A percentile compares a stretch with the other conserved stretches of the same genome.
phyloP scores from a whole-genome alignment of 257 asterid species.

The Plantago ovata region DNA sequence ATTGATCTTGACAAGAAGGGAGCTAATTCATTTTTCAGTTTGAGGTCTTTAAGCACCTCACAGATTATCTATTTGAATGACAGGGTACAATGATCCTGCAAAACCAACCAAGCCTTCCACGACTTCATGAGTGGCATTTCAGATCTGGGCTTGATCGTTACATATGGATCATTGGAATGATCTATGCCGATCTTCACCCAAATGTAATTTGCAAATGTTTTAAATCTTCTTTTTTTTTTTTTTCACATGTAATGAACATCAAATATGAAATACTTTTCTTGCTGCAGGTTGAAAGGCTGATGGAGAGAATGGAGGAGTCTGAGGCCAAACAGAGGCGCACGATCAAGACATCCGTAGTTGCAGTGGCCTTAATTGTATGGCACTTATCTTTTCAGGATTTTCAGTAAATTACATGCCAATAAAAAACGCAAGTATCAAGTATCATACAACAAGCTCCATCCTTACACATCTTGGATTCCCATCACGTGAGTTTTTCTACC shows the following conservation, averaged over 20 bases:
- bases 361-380: conserved; percentile 61
- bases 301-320: conserved; percentile 94
- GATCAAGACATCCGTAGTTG: conserved; percentile 57
- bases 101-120: conserved; percentile 86
- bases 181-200: conserved; percentile 91
- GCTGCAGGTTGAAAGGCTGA: conserved; percentile 83
- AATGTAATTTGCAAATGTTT: conserved; percentile 42
- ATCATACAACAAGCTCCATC: conserved; percentile 87
- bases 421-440: conserved; percentile 23
- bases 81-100: conserved; percentile 92
- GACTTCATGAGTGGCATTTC: conserved; percentile 93
- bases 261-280: conserved; percentile 16
- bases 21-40: conserved; percentile 8
- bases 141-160: conserved; percentile 96
- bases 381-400: conserved; percentile 3
- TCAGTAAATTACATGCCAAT: background rate
- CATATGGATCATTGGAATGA: conserved; percentile 92
- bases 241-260: conserved; percentile 19
- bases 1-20: conserved; percentile 7
- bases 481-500: conserved; percentile 55
- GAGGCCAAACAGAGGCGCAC: conserved; percentile 71
- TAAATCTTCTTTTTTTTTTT: background rate
- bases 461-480: conserved; percentile 99
- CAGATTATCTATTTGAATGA: conserved; percentile 18
- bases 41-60: conserved; percentile 16